Evolutionary conservation across 2,329 filamentous ascomycete genomes (phyloP).

Genomic region (Fusarium sororula): DNA sequence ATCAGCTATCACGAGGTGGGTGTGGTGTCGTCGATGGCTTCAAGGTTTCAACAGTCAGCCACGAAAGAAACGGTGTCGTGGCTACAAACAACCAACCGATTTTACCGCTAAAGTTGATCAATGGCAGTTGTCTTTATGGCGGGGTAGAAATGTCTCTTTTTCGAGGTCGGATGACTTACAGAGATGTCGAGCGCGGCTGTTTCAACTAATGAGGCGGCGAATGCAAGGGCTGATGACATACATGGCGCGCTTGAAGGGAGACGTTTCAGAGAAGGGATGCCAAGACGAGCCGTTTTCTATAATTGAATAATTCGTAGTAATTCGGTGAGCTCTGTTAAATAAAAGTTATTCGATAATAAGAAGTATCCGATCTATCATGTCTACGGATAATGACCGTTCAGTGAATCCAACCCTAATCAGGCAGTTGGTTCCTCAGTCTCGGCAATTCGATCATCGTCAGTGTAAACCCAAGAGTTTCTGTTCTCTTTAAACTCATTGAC

Average conservation of each 20-base stretch:
- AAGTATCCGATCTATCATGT: neutral
- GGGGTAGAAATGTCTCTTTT: neutral
- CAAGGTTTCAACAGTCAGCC: conserved; percentile 1
- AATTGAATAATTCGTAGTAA: neutral
- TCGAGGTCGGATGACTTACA: neutral
- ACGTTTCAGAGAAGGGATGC: neutral
- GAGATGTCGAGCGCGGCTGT: conserved; percentile 7
- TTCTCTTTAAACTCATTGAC: neutral
- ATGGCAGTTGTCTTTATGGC: neutral
- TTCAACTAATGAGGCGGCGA: conserved; percentile 4
- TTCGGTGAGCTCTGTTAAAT: neutral
- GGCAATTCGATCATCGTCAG: neutral
- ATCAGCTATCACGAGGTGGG: neutral
- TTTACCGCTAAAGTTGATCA: neutral
- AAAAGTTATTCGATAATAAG: neutral
- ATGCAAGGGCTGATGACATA: conserved; percentile 27
- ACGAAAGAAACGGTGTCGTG: neutral
- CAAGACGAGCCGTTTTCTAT: neutral
- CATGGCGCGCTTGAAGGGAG: neutral
- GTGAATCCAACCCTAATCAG: neutral
- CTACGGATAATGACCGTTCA: neutral
- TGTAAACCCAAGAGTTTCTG: fast-evolving
- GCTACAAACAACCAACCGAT: neutral
- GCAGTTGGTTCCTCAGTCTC: neutral
- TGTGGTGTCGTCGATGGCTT: conserved; percentile 16